Evolutionary conservation across 2,329 filamentous ascomycete genomes (phyloP), one percentile per base, ranked within the genome.

Genomic region (Penicillium brasilianum): DNA sequence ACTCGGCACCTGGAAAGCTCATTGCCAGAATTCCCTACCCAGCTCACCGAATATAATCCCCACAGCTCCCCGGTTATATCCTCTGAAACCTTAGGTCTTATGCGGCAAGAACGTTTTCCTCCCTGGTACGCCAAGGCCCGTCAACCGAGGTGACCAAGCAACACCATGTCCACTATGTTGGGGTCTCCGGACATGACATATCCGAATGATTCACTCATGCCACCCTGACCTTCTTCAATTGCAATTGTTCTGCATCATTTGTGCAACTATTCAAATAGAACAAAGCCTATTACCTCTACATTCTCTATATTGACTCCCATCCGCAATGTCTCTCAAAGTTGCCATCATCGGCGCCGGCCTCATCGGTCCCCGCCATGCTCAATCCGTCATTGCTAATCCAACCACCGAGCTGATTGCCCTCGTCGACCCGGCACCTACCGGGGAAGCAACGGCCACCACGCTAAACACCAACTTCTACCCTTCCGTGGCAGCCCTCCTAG

Each of bases 281-380:
- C 41, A 22, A 52, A 34, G 8, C n/a, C 6, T 6, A 20, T 22
- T 36, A 37, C 22, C 16, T 50, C 20, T 18, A n/a, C 5, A 22
- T 16, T 28, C 5, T 43, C 14, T 16, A n/a, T 4, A n/a, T 10
- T 30, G 44, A 6, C 43, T 14, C 2, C 8, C 22, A 16, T 39
- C 1, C 46, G n/a, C 18, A 3, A 67, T 66, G 64, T 34, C 65
- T 18, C 43, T 77, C 51, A 76, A 74, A 55, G 73, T 84, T 55
- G 78, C 79, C 25, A 74, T 85, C 53, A 72, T 84, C 58, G 82
- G 82, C 37, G 76, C 76, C 32, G 83, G 82, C 2, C 69, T 81
- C 14, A 84, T 85, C 54, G 83, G 82, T 3, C 82, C 82, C 37
- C 77, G 82, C 22, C 83, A 85, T 66, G 82, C 81, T 0, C 68